Conservation (phyloP, 1,139 yeast genomes). For the Torulaspora pretoriensis region DNA sequence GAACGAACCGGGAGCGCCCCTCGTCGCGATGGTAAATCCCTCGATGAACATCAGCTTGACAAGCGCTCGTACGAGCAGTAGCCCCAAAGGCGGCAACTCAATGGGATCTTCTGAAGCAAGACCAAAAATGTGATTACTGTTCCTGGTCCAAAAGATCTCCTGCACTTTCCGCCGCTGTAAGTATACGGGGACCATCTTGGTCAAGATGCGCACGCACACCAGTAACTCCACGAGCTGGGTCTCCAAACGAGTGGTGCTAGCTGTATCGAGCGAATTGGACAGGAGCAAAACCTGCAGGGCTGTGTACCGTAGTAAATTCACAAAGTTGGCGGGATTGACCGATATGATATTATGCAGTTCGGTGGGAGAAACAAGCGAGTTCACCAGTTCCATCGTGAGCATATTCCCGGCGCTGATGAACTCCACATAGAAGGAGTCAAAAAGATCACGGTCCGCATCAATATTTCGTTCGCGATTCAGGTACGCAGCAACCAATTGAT, state of each 20-base stretch:
- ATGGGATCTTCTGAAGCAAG: slow-evolving; percentile 20
- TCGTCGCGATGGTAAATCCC: slow-evolving; percentile 34
- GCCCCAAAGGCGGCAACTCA: slow-evolving; percentile 45
- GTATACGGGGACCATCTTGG: slow-evolving; percentile 62
- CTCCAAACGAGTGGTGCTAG: slow-evolving; percentile 12
- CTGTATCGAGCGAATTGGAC: slow-evolving; percentile 11
- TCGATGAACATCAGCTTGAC: slow-evolving; percentile 53
- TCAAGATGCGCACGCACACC: slow-evolving; percentile 62
- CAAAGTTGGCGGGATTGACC: slow-evolving; percentile 52
- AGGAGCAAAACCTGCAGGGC: slow-evolving; percentile 28
- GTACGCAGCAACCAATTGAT: not conserved
- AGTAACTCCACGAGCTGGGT: slow-evolving; percentile 35
- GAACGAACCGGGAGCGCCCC: slow-evolving; percentile 12
- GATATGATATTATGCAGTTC: slow-evolving; percentile 62
- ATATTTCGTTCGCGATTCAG: slow-evolving; percentile 22
- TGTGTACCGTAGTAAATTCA: slow-evolving; percentile 48
- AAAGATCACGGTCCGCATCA: slow-evolving; percentile 22
- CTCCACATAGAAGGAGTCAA: slow-evolving; percentile 19
- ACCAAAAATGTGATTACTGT: slow-evolving; percentile 20
- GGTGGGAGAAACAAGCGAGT: slow-evolving; percentile 47
- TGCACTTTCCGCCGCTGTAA: slow-evolving; percentile 43
- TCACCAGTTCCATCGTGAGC: slow-evolving; percentile 20
- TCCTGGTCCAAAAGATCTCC: slow-evolving; percentile 45
- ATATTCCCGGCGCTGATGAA: slow-evolving; percentile 18
- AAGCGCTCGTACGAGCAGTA: slow-evolving; percentile 44